These are phyloP conservation scores for Macrophomina tecta DNA, from an alignment of 2,329 filamentous ascomycete genomes.

Conservation along the genomic window DNA sequence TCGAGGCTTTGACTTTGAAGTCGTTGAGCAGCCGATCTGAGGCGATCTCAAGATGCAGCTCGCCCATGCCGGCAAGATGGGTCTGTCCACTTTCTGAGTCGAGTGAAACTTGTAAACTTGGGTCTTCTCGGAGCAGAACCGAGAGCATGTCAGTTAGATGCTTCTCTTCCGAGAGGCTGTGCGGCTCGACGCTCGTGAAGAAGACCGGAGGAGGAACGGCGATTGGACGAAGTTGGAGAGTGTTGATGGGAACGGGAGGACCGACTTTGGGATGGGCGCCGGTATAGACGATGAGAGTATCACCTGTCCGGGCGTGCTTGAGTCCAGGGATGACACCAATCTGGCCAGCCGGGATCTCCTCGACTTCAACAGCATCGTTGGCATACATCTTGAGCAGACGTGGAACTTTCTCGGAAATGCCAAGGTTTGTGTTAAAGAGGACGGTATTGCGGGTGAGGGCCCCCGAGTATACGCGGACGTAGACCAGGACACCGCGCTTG, in stretches of 20 bases:
- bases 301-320: slow-evolving; percentile 89
- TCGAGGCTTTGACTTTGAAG: slow-evolving; percentile 82
- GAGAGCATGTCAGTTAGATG: slow-evolving; percentile 76
- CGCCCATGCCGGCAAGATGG: slow-evolving; percentile 93
- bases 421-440: slow-evolving; percentile 87
- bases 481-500: slow-evolving; percentile 85
- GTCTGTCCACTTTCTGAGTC: slow-evolving; percentile 94
- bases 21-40: slow-evolving; percentile 86
- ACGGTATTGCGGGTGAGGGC: slow-evolving; percentile 73
- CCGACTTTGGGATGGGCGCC: slow-evolving; percentile 65
- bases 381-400: slow-evolving; percentile 89
- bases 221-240: slow-evolving; percentile 83
- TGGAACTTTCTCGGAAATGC: slow-evolving; percentile 78
- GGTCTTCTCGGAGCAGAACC: slow-evolving; percentile 86
- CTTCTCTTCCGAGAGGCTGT: slow-evolving; percentile 79
- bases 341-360: slow-evolving; percentile 80
- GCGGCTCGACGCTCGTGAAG: slow-evolving; percentile 89
- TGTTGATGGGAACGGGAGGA: slow-evolving; percentile 72
- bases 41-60: slow-evolving; percentile 92
- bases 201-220: slow-evolving; percentile 92
- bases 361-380: slow-evolving; percentile 82
- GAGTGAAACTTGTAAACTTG: slow-evolving; percentile 81
- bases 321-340: slow-evolving; percentile 93
- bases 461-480: slow-evolving; percentile 90
- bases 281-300: slow-evolving; percentile 81